Evolutionary conservation across 352 stramenopile species (phyloP).

Genomic region (Globisporangium megalacanthum): DNA sequence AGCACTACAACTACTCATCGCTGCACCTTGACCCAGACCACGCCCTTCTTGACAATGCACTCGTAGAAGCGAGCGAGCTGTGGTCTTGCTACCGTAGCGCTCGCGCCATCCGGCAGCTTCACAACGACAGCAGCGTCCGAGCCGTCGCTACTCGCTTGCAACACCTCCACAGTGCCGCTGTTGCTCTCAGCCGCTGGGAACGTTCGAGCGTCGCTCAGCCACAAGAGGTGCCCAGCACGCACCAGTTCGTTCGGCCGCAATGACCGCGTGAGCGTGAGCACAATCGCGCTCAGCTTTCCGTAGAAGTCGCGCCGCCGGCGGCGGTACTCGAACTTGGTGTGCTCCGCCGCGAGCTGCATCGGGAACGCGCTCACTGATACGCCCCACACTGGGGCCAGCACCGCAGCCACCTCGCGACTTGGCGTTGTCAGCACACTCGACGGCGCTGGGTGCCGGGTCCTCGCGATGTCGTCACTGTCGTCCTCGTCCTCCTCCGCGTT

Average conservation of each 20-base stretch:
- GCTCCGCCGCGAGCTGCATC: constrained; percentile 36
- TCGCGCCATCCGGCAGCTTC: constrained; percentile 14
- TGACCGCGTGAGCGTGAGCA: constrained; percentile 37
- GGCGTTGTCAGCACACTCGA: constrained; percentile 4
- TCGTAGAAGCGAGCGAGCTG: constrained; percentile 32
- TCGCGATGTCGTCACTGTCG: background rate
- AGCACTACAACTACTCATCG: background rate
- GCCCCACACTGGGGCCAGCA: constrained; percentile 28
- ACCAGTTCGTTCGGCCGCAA: constrained; percentile 19
- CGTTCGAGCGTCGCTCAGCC: constrained; percentile 15
- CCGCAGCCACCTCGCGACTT: constrained; percentile 6
- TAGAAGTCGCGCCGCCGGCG: constrained; percentile 27
- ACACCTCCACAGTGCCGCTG: constrained; percentile 27
- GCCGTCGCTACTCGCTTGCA: constrained; percentile 12
- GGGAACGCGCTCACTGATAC: constrained; percentile 35
- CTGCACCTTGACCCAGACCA: constrained; percentile 17
- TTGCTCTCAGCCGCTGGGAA: constrained; percentile 1
- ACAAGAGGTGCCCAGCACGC: constrained; percentile 30
- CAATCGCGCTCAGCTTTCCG: constrained; percentile 28
- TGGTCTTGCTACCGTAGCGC: constrained; percentile 12
- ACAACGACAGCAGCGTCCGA: constrained; percentile 23
- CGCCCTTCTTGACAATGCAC: constrained; percentile 32
- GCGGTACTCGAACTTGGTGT: constrained; percentile 33
- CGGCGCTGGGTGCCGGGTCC: background rate
- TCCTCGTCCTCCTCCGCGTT: background rate